These are phyloP conservation scores for Hanseniaspora taiwanica DNA, from an alignment of 805 yeast genomes.

Conservation along the genomic window DNA sequence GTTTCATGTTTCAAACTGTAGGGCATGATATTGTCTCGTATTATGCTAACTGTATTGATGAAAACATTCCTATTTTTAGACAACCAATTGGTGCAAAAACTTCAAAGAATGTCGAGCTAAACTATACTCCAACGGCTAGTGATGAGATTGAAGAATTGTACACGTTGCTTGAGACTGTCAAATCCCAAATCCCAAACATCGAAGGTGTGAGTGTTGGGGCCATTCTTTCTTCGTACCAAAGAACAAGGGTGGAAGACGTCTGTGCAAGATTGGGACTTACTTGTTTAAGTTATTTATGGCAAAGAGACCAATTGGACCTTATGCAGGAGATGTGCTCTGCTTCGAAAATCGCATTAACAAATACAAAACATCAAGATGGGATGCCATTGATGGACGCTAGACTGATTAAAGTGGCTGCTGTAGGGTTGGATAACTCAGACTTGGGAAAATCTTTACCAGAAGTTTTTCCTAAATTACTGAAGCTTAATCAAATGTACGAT, in stretches of 20 bases:
- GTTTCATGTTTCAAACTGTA: slow-evolving; percentile 96
- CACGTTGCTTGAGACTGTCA: slow-evolving; percentile 36
- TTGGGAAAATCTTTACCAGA: slow-evolving; percentile 57
- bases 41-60: slow-evolving; percentile 41
- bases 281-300: slow-evolving; percentile 78
- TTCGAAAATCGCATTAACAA: slow-evolving; percentile 16
- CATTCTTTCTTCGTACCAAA: slow-evolving; percentile 85
- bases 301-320: slow-evolving; percentile 63
- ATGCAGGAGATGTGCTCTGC: slow-evolving; percentile 64
- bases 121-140: slow-evolving; percentile 49
- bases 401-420: slow-evolving; percentile 84
- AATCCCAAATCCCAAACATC: slow-evolving; percentile 48
- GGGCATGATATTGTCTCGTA: slow-evolving; percentile 67
- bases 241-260: slow-evolving; percentile 86
- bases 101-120: slow-evolving; percentile 52
- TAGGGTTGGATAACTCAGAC: slow-evolving; percentile 57
- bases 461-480: slow-evolving; percentile 42
- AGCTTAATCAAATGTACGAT: slow-evolving; percentile 52
- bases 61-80: slow-evolving; percentile 35
- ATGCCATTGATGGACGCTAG: slow-evolving; percentile 50
- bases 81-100: slow-evolving; percentile 43
- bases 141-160: slow-evolving; percentile 87
- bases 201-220: slow-evolving; percentile 94
- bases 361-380: slow-evolving; percentile 3
- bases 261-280: slow-evolving; percentile 61